Evolutionary conservation across 2,329 filamentous ascomycete species (phyloP).

Genomic region (Lachnum nothofagi): DNA sequence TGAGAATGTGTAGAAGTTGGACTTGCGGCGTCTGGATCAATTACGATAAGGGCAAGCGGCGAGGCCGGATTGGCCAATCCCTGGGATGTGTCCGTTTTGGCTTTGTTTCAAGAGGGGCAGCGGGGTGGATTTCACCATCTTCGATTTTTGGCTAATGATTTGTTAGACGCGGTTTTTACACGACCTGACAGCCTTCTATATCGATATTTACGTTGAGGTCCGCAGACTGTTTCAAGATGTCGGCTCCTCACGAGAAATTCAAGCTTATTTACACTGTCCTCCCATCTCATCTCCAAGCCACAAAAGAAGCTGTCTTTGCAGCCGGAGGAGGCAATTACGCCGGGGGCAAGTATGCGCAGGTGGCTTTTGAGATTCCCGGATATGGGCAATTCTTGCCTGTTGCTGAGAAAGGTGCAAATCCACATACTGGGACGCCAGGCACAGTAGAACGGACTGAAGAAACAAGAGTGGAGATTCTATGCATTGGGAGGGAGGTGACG

Average conservation of each 20-base stretch:
- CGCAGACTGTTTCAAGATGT: too few species aligned
- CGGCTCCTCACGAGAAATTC: conserved; percentile 21
- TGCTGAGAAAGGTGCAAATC: conserved; percentile 49
- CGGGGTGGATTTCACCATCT: too few species aligned
- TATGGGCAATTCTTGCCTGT: conserved; percentile 63
- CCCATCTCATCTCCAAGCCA: conserved; percentile 37
- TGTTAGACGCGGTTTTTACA: too few species aligned
- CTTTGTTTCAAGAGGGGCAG: too few species aligned
- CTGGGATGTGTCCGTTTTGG: too few species aligned
- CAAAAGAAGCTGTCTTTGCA: conserved; percentile 52
- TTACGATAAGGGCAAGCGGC: too few species aligned
- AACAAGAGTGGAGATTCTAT: conserved; percentile 57
- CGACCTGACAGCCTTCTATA: too few species aligned
- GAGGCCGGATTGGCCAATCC: too few species aligned
- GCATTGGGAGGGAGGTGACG: conserved; percentile 51
- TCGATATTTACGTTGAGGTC: too few species aligned
- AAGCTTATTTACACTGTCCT: conserved; percentile 49
- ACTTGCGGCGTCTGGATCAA: too few species aligned
- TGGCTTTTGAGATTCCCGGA: conserved; percentile 47
- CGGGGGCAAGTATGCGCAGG: conserved; percentile 50
- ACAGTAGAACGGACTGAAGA: conserved; percentile 56
- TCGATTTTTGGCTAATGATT: too few species aligned
- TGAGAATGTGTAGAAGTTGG: too few species aligned
- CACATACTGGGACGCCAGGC: conserved; percentile 55
- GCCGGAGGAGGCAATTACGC: conserved; percentile 51